A percentile compares a stretch with the other conserved stretches of the same genome.
These are phyloP conservation scores for Papilionanthe hybrid DNA, from an alignment of 116 monocot genomes.

Conservation along the genomic window DNA sequence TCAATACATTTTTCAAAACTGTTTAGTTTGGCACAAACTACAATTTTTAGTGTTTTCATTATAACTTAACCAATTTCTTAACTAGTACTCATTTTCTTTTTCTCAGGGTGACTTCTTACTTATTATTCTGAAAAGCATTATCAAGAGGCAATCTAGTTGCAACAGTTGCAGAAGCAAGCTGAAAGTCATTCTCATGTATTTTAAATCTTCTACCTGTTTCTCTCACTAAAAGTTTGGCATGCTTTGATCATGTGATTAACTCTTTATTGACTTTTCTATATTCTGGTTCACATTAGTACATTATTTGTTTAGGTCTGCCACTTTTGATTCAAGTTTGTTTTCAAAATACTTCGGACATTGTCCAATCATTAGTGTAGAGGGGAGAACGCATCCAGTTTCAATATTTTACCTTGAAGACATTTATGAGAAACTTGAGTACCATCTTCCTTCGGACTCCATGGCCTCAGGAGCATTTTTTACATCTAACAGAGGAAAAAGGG, in stretches of 20 bases:
- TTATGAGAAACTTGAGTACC: conserved; percentile 74
- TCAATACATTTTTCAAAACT: not conserved
- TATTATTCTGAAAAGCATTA: conserved; percentile 69
- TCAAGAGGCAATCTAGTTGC: conserved; percentile 48
- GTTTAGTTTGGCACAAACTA: not conserved
- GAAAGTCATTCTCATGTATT: conserved; percentile 98
- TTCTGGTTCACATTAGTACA: not conserved
- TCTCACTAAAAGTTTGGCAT: not conserved
- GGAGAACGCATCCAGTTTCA: conserved; percentile 91
- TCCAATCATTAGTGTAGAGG: conserved; percentile 78
- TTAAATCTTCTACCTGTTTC: not conserved
- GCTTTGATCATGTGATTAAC: not conserved
- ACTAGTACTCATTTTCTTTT: conserved; percentile 9
- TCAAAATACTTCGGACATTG: conserved; percentile 80
- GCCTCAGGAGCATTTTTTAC: conserved; percentile 48
- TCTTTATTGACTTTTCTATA: not conserved
- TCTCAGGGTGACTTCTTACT: conserved; percentile 90
- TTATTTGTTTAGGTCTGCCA: conserved; percentile 68
- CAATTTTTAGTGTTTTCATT: not conserved
- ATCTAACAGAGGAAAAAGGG: conserved; percentile 66
- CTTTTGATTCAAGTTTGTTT: conserved; percentile 79
- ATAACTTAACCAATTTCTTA: not conserved
- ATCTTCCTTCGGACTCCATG: conserved; percentile 79
- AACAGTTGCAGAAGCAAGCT: conserved; percentile 40
- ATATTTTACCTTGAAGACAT: conserved; percentile 80